These are phyloP conservation scores for Dictyostelium citrinum DNA, from an alignment of 78 protist genomes.

Conservation along the genomic window DNA sequence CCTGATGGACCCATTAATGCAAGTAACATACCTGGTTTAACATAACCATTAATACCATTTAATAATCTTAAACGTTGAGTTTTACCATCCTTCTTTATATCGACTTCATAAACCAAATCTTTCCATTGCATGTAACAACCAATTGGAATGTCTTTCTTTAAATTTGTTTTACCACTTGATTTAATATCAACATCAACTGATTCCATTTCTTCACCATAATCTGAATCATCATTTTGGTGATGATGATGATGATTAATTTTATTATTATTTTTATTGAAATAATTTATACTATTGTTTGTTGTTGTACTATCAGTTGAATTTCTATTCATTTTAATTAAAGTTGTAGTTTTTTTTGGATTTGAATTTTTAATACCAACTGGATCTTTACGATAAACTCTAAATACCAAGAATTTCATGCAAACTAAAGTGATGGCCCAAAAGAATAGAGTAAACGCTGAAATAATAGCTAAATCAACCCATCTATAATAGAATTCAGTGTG, in stretches of 20 bases:
- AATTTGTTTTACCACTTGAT: conserved; percentile 11
- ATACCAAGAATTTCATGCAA: neutral
- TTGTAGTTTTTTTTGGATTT: neutral
- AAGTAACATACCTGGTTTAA: conserved; percentile 79
- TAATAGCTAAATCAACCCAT: conserved; percentile 21
- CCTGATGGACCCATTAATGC: conserved; percentile 89
- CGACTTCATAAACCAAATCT: conserved; percentile 32
- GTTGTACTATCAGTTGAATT: neutral
- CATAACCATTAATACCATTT: conserved; percentile 78
- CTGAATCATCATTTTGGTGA: neutral
- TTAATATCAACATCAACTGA: neutral
- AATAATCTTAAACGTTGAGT: conserved; percentile 3
- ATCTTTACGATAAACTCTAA: neutral
- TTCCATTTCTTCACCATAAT: neutral
- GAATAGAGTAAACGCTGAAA: neutral
- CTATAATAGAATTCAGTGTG: neutral
- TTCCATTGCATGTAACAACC: conserved; percentile 79
- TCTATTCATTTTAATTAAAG: neutral
- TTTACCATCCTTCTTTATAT: neutral
- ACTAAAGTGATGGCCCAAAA: neutral
- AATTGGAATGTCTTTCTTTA: conserved; percentile 1
- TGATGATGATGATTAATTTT: too few species aligned
- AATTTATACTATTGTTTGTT: neutral
- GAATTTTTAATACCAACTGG: neutral
- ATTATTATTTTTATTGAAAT: neutral